Percentiles rank a stretch among this genome's conserved stretches.
phyloP scores from a whole-genome alignment of 139 green algal species.

The Microglena sp. region DNA sequence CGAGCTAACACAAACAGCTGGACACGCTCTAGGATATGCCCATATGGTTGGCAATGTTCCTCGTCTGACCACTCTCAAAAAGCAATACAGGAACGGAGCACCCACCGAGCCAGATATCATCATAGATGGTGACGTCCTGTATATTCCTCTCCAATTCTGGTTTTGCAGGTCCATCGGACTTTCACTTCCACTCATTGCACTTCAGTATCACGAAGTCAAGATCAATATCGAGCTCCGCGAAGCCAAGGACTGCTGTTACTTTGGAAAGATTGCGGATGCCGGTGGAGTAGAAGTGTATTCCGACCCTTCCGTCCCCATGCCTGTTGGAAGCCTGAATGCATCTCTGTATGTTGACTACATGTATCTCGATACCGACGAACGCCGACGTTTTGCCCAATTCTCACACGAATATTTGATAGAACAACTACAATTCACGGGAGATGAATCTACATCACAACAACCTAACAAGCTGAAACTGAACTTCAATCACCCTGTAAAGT shows the following conservation, averaged over 20 bases:
- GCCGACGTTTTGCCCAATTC: conserved; percentile 4
- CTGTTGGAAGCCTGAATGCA: no score
- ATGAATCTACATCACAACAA: not conserved
- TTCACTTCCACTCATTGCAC: conserved; percentile 18
- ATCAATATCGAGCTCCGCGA: conserved; percentile 17
- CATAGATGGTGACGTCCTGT: conserved; percentile 6
- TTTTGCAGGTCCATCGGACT: conserved; percentile 14
- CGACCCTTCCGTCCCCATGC: not conserved
- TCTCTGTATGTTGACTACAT: conserved; percentile 15
- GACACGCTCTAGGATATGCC: conserved; percentile 1
- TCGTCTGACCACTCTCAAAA: not conserved
- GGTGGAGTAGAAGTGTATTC: no score
- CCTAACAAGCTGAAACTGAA: conserved; percentile 11
- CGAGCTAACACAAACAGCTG: conserved; percentile 17
- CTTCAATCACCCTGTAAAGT: conserved; percentile 19
- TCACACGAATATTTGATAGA: conserved; percentile 19
- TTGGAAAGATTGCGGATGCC: not conserved
- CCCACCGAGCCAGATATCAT: not conserved
- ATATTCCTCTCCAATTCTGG: conserved; percentile 21
- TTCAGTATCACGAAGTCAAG: conserved; percentile 19
- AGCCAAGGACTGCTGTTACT: not conserved
- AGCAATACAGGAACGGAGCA: not conserved
- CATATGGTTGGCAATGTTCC: conserved; percentile 16
- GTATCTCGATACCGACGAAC: conserved; percentile 17
- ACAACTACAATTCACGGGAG: conserved; percentile 17